Evolutionary conservation across 768 basidiomycete genomes (phyloP).

Genomic region (Suillus subaureus): DNA sequence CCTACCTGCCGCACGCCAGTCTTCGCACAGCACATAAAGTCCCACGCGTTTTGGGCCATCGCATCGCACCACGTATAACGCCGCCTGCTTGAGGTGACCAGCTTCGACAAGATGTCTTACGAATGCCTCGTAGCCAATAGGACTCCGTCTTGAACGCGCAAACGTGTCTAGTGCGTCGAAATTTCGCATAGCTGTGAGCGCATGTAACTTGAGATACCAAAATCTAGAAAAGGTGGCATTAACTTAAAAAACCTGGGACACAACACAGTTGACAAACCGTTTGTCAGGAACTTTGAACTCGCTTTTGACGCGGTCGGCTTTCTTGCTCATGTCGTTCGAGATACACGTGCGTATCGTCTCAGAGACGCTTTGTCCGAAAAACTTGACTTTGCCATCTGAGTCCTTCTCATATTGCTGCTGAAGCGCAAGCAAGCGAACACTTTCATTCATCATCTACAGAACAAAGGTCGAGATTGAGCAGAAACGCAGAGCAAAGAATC

Average conservation of each 20-base stretch:
- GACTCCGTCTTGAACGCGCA: constrained; percentile 84
- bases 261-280: constrained; percentile 52
- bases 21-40: constrained; percentile 86
- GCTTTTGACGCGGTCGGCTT: constrained; percentile 83
- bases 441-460: constrained; percentile 89
- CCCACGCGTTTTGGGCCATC: constrained; percentile 84
- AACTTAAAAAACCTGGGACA: not conserved
- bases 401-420: constrained; percentile 93
- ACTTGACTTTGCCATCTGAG: constrained; percentile 69
- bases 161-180: constrained; percentile 88
- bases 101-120: constrained; percentile 77
- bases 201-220: constrained; percentile 91
- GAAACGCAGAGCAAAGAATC: not conserved
- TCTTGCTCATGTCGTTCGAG: constrained; percentile 77
- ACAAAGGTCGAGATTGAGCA: not conserved
- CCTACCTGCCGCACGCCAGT: constrained; percentile 85
- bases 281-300: constrained; percentile 97
- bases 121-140: constrained; percentile 94
- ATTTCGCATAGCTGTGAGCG: constrained; percentile 75
- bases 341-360: constrained; percentile 83
- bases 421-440: constrained; percentile 64
- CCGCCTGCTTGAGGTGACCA: constrained; percentile 77
- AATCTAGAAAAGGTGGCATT: constrained; percentile 54
- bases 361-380: constrained; percentile 85
- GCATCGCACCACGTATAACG: constrained; percentile 77